A percentile compares a stretch with the other conserved stretches of the same genome.
Evolutionary conservation across 495 filamentous ascomycete species (phyloP).

Genomic region (Aspergillus biplanus): DNA sequence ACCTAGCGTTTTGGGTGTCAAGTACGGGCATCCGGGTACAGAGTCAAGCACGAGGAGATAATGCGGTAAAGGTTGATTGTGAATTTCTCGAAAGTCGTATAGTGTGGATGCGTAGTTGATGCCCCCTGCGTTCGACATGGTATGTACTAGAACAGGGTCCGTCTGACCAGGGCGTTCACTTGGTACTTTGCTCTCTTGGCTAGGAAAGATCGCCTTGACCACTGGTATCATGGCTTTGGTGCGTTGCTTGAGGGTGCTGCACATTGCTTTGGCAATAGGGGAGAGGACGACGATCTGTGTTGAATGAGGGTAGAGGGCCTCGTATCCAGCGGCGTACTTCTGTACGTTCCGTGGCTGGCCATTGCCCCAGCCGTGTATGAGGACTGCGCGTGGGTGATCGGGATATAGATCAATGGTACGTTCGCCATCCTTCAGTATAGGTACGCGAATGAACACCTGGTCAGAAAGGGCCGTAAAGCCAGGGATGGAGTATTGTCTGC

Average conservation of each 20-base stretch:
- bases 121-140: slow-evolving; percentile 12
- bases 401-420: no score
- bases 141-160: neutral
- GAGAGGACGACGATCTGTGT: neutral
- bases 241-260: neutral
- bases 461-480: slow-evolving; percentile 3
- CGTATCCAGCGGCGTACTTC: neutral
- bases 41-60: slow-evolving; percentile 3
- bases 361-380: neutral
- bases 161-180: neutral
- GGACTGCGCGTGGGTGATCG: neutral
- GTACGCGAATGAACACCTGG: slow-evolving; percentile 9
- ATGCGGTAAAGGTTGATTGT: slow-evolving; percentile 8
- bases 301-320: neutral
- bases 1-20: no score
- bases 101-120: slow-evolving; percentile 9
- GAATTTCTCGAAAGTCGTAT: neutral
- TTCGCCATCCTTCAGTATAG: neutral
- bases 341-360: neutral
- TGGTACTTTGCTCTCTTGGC: neutral
- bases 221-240: neutral
- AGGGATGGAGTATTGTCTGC: neutral
- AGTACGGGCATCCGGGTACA: neutral
- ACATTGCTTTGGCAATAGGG: neutral
- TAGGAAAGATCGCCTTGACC: neutral